Conservation (phyloP, 495 filamentous ascomycete species). For the Lasiosphaeriaceae sp. region DNA sequence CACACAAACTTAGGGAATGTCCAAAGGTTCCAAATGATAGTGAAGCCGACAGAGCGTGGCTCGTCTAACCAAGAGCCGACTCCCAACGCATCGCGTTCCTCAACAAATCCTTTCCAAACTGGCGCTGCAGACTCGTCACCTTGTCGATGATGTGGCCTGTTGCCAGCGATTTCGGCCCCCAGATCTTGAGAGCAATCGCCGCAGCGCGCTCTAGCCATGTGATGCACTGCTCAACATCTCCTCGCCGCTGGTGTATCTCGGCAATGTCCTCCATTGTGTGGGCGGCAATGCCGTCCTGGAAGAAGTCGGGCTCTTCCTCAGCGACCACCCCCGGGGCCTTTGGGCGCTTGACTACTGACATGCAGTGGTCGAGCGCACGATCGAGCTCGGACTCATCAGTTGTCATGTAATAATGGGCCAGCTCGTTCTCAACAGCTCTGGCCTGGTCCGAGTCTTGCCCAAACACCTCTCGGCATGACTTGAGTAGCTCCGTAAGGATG, state of each 20-base stretch:
- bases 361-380: slow-evolving; percentile 24
- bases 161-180: slow-evolving; percentile 24
- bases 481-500: slow-evolving; percentile 26
- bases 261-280: slow-evolving; percentile 33
- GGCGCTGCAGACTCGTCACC: slow-evolving; percentile 24
- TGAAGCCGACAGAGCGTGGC: neutral
- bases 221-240: slow-evolving; percentile 23
- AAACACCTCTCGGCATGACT: slow-evolving; percentile 21
- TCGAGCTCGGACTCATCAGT: slow-evolving; percentile 15
- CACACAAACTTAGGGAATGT: too few relatives aligned
- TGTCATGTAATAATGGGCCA: slow-evolving; percentile 32
- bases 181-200: slow-evolving; percentile 21
- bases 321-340: neutral
- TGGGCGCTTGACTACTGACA: slow-evolving; percentile 24
- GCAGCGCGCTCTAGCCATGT: slow-evolving; percentile 27
- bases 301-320: slow-evolving; percentile 11
- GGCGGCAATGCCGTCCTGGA: slow-evolving; percentile 28
- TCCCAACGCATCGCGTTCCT: slow-evolving; percentile 25
- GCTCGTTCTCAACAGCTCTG: slow-evolving; percentile 25
- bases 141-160: slow-evolving; percentile 30
- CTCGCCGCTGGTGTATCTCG: slow-evolving; percentile 27
- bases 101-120: slow-evolving; percentile 24
- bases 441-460: slow-evolving; percentile 24
- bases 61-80: slow-evolving; percentile 8
- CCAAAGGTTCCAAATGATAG: neutral